These are phyloP conservation scores for Casaregolazyma suthepensis DNA, from an alignment of 1,139 yeast genomes.

Conservation along the genomic window DNA sequence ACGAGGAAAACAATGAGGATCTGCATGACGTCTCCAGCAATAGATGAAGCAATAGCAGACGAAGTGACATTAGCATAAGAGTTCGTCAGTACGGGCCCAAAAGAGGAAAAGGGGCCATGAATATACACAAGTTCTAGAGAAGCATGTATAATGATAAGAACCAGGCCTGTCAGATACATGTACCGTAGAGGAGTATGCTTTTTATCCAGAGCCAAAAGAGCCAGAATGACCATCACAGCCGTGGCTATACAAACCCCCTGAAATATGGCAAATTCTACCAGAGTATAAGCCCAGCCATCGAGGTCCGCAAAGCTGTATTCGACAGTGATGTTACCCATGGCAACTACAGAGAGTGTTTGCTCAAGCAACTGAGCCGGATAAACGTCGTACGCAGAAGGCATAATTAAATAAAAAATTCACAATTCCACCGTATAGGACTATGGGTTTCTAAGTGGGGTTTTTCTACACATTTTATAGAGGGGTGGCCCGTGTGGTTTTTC, in stretches of 20 bases:
- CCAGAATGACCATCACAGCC: conserved; percentile 22
- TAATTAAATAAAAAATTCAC: not conserved
- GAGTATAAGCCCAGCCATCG: conserved; percentile 31
- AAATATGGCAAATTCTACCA: conserved; percentile 31
- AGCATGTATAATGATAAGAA: conserved; percentile 52
- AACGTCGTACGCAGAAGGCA: conserved; percentile 5
- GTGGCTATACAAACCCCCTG: conserved; percentile 39
- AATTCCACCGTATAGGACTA: not conserved
- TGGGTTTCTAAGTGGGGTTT: not conserved
- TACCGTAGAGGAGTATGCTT: conserved; percentile 59
- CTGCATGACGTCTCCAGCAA: conserved; percentile 56
- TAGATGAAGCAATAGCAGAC: conserved; percentile 39
- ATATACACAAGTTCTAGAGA: conserved; percentile 51
- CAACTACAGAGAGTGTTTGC: conserved; percentile 17
- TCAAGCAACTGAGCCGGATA: conserved; percentile 12
- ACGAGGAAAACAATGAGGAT: conserved; percentile 53
- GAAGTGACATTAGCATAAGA: conserved; percentile 35
- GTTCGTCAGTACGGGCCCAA: conserved; percentile 49
- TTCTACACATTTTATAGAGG: not conserved
- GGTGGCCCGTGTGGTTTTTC: not conserved
- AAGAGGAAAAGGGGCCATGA: conserved; percentile 45
- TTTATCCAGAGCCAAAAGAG: conserved; percentile 18
- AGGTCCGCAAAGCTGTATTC: conserved; percentile 34
- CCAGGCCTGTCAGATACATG: conserved; percentile 55
- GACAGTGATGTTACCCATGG: conserved; percentile 23